Conservation (phyloP, 1,139 yeast genomes). For the Candida albicans region DNA sequence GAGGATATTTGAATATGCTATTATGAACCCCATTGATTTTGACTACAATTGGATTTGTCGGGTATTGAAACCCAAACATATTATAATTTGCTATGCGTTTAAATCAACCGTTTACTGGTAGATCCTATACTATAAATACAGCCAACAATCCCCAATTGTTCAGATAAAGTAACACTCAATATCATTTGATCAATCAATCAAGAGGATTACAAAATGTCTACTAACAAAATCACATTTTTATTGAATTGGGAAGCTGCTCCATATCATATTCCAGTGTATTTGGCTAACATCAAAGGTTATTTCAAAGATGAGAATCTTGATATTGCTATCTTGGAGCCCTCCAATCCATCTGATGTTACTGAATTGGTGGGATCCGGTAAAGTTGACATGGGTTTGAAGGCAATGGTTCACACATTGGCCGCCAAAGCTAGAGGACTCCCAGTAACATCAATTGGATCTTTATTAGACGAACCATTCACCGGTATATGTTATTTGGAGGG, state of each 20-base stretch:
- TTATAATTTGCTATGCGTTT: background rate
- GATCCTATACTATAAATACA: background rate
- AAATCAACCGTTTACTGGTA: background rate
- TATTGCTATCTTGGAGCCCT: constrained; percentile 55
- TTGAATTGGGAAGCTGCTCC: constrained; percentile 61
- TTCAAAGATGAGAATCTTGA: constrained; percentile 52
- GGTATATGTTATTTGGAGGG: constrained; percentile 55
- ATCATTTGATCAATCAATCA: background rate
- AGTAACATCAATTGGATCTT: constrained; percentile 55
- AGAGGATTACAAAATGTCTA: constrained; percentile 14
- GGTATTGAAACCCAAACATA: background rate
- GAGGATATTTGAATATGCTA: too few relatives aligned
- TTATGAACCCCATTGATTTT: too few relatives aligned
- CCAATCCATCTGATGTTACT: constrained; percentile 60
- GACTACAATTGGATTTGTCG: too few relatives aligned
- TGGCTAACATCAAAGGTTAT: constrained; percentile 53
- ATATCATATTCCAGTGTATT: constrained; percentile 54
- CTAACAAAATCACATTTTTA: constrained; percentile 51
- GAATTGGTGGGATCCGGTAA: constrained; percentile 58
- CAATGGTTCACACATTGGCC: constrained; percentile 62
- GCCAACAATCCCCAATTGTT: background rate
- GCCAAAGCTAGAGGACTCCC: constrained; percentile 61
- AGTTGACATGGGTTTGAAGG: constrained; percentile 59
- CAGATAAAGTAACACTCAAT: background rate
- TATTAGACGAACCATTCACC: constrained; percentile 59